A percentile compares a stretch with the other conserved stretches of the same genome.
These are phyloP conservation scores for Nitzschia inconspicua DNA, from an alignment of 108 stramenopile genomes.

Conservation along the genomic window DNA sequence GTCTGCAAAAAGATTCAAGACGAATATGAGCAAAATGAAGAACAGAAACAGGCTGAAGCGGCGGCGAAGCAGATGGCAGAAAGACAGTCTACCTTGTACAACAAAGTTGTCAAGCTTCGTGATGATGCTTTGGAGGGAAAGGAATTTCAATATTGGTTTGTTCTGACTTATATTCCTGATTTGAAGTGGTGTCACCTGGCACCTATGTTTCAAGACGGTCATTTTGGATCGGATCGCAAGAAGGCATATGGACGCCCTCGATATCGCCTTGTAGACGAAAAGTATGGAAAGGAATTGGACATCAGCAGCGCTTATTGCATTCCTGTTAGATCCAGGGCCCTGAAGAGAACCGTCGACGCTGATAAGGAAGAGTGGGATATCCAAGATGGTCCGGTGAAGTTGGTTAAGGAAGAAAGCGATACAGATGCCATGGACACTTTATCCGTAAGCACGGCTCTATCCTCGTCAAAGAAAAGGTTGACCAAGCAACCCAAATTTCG, in stretches of 20 bases:
- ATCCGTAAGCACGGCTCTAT: not conserved
- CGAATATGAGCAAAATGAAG: not conserved
- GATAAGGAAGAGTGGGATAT: constrained; percentile 90
- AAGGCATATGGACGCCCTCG: constrained; percentile 61
- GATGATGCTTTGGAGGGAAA: constrained; percentile 38
- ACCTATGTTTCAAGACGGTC: constrained; percentile 70
- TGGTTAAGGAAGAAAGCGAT: constrained; percentile 1
- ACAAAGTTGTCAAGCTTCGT: constrained; percentile 76
- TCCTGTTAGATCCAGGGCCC: constrained; percentile 47
- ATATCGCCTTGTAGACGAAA: constrained; percentile 75
- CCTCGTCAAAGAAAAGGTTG: not conserved
- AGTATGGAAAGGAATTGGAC: constrained; percentile 79
- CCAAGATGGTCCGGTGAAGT: constrained; percentile 15
- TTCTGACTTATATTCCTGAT: constrained; percentile 85
- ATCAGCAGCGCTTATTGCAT: constrained; percentile 61
- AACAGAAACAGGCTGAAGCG: not conserved
- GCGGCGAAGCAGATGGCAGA: constrained; percentile 7
- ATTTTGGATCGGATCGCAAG: constrained; percentile 57
- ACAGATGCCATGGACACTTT: not conserved
- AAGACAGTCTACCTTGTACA: constrained; percentile 51
- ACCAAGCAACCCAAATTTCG: constrained; percentile 28
- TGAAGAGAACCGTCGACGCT: constrained; percentile 74
- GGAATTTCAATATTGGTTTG: constrained; percentile 44
- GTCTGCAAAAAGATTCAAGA: constrained; percentile 12
- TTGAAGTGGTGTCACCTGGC: constrained; percentile 85